A percentile compares a stretch with the other conserved stretches of the same genome.
phyloP scores from a whole-genome alignment of 345 rosid species.

The Leavenworthia alabamica region DNA sequence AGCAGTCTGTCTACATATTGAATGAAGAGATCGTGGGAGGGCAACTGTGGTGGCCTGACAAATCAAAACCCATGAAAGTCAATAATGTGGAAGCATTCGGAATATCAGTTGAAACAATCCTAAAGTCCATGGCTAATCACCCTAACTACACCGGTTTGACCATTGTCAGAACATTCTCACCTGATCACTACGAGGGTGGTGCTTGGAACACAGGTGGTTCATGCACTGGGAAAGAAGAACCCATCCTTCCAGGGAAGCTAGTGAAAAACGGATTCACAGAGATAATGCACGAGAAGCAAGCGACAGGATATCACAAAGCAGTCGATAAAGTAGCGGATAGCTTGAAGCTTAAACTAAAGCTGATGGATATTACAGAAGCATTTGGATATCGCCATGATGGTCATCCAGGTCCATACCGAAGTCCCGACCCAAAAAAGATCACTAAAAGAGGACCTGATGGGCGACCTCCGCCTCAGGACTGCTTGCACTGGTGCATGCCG shows the following conservation, averaged over 20 bases:
- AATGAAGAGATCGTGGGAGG: slow-evolving; percentile 89
- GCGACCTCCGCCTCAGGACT: slow-evolving; percentile 89
- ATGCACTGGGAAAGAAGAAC: slow-evolving; percentile 80
- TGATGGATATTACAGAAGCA: slow-evolving; percentile 81
- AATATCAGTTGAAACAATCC: slow-evolving; percentile 73
- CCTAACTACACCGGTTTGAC: slow-evolving; percentile 78
- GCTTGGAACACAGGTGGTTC: slow-evolving; percentile 99
- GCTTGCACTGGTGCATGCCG: slow-evolving; percentile 99
- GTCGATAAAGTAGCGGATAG: slow-evolving; percentile 38
- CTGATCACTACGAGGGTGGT: slow-evolving; percentile 97
- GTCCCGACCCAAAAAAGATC: slow-evolving; percentile 69
- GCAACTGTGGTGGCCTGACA: slow-evolving; percentile 89
- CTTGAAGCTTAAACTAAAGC: slow-evolving; percentile 38
- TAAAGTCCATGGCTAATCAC: slow-evolving; percentile 56
- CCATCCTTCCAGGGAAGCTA: slow-evolving; percentile 51
- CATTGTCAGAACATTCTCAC: slow-evolving; percentile 77
- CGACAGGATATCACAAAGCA: slow-evolving; percentile 44
- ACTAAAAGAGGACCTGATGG: slow-evolving; percentile 78
- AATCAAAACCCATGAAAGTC: slow-evolving; percentile 60
- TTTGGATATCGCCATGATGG: slow-evolving; percentile 94
- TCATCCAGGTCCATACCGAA: slow-evolving; percentile 94
- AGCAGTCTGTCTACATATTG: slow-evolving; percentile 78
- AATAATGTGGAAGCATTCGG: slow-evolving; percentile 83
- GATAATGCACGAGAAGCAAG: slow-evolving; percentile 78
- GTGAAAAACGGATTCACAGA: slow-evolving; percentile 76